phyloP scores from a whole-genome alignment of 345 rosid species.

The Orychophragmus violaceus region DNA sequence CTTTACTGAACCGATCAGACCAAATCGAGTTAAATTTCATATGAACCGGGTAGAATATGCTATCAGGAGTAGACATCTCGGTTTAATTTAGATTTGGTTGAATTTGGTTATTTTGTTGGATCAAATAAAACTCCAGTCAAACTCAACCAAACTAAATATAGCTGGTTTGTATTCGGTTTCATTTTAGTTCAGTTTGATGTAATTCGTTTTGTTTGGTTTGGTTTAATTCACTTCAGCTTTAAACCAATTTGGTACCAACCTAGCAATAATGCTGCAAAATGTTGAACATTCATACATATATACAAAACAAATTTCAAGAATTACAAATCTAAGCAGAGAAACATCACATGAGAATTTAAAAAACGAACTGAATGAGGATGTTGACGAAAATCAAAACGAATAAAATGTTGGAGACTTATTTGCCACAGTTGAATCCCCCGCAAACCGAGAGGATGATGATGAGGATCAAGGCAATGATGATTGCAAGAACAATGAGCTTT shows the following conservation, averaged over 20 bases:
- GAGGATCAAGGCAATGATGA: constrained; percentile 67
- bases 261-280: too few species aligned
- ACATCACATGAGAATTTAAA: constrained; percentile 4
- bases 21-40: background rate
- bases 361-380: constrained; percentile 12
- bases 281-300: constrained; percentile 17
- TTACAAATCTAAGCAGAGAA: constrained; percentile 20
- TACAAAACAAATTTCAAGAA: constrained; percentile 26
- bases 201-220: too few species aligned
- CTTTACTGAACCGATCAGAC: background rate
- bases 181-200: too few species aligned
- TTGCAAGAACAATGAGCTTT: constrained; percentile 72
- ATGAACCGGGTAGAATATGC: background rate
- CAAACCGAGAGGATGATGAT: constrained; percentile 71
- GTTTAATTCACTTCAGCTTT: too few species aligned
- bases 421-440: constrained; percentile 72
- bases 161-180: too few species aligned
- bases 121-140: too few species aligned
- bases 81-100: too few species aligned
- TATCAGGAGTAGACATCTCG: too few species aligned
- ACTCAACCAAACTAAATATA: too few species aligned
- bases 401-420: constrained; percentile 11
- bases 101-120: too few species aligned
- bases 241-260: too few species aligned
- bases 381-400: background rate